Evolutionary conservation across 164 flowering plant species (phyloP).

Genomic region (Magnolia officinalis): DNA sequence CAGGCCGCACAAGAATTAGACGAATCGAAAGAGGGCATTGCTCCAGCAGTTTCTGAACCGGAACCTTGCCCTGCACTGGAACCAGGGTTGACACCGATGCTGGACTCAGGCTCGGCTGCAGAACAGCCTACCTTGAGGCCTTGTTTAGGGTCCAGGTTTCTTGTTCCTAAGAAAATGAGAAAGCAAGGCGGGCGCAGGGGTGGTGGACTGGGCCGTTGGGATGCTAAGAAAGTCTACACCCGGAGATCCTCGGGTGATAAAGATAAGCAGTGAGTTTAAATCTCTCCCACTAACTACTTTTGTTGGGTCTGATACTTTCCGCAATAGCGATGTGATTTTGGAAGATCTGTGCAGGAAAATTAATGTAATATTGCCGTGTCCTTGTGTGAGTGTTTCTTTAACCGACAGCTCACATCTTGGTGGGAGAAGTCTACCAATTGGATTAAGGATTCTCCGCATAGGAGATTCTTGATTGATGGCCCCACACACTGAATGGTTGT

Average conservation of each 20-base stretch:
- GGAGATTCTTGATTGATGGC: too few species aligned
- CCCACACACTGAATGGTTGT: too few species aligned
- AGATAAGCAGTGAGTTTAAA: background rate
- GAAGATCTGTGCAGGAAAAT: too few species aligned
- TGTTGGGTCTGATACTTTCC: background rate
- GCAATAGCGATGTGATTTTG: background rate
- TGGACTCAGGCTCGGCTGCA: background rate
- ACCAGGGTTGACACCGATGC: background rate
- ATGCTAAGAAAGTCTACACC: slow-evolving; percentile 19
- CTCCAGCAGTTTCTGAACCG: slow-evolving; percentile 17
- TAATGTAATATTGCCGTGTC: too few species aligned
- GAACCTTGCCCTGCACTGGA: slow-evolving; percentile 19
- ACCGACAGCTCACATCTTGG: too few species aligned
- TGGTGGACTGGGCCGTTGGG: slow-evolving; percentile 57
- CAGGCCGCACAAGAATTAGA: slow-evolving; percentile 26
- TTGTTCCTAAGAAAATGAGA: slow-evolving; percentile 58
- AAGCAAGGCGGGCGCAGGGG: slow-evolving; percentile 67
- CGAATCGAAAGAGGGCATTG: slow-evolving; percentile 25
- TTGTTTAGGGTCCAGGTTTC: slow-evolving; percentile 40
- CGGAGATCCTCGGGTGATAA: slow-evolving; percentile 34
- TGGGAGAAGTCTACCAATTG: too few species aligned
- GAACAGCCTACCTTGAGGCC: slow-evolving; percentile 24
- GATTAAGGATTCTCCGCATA: too few species aligned
- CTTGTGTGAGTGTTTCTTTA: too few species aligned
- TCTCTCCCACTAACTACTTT: background rate